Base-by-base conservation (phyloP, 208 protist genomes). In the Wallacemonas rigidus region DNA sequence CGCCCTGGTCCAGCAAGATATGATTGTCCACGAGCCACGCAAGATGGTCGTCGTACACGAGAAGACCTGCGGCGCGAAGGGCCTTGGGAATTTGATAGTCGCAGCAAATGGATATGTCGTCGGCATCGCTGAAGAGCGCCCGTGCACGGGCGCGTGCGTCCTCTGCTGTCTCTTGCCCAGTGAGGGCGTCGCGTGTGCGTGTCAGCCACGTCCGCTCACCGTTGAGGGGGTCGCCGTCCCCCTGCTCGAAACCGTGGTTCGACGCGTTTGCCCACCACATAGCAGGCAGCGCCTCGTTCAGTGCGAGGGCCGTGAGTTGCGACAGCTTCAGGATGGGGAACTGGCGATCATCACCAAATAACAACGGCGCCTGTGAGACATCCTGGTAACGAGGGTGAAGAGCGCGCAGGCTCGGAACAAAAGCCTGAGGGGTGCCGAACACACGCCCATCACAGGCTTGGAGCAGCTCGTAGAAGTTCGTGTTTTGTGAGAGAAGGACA, bases 21-120 rank as follows among this genome's bases (percentile, higher is more conserved):
- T 82, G 78, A 40, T 57, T 38, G 70, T 92, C 85, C 35, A 96
- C 82, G 45, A 79, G 14, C 2, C 47, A 11, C 7, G 78, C 64
- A 6, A 96, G 79, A 43, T 79, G 35, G 0, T 61, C 63, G 62
- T 83, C 74, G 77, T 96, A 96, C 48, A 80, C 43, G 8, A 96
- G 57, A 11, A 94, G 61, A 1, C 87, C 91, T 17, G 83, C 81
- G 11, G 77, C 78, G 0, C 88, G 88, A 63, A 96, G 76, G 5
- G 86, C 78, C 67, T 88, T 94, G 48, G 91, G 91, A 39, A 96
- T 90, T 71, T 96, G 91, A 65, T 96, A 96, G 68, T 96, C 91
- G 54, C 87, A 94, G 85, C 91, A 96, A 51, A 96, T 75, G 43
- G 83, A 87, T 1, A 96, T 76, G 53, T 79, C 57, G 11, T 77